Percentiles rank a stretch among this genome's conserved stretches.
Evolutionary conservation across 2,329 filamentous ascomycete genomes (phyloP).

Genomic region (Colletotrichum destructivum): DNA sequence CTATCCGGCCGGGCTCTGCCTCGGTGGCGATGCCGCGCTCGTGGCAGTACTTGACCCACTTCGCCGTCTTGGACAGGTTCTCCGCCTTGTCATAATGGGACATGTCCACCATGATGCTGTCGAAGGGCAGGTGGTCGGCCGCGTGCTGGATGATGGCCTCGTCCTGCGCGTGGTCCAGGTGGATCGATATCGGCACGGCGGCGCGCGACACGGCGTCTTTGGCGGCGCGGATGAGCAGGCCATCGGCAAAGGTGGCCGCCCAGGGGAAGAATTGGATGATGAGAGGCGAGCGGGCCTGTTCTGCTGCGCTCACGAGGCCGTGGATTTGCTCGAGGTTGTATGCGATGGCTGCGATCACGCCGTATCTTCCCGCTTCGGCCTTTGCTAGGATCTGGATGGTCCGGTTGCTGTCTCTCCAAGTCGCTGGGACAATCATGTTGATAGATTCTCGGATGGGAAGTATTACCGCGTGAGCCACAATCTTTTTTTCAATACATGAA

Average conservation of each 20-base stretch:
- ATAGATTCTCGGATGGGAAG: too few species aligned
- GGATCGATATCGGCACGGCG: conserved; percentile 71
- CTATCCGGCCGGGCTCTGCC: conserved; percentile 78
- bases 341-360: conserved; percentile 65
- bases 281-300: conserved; percentile 74
- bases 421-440: conserved; percentile 11
- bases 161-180: conserved; percentile 77
- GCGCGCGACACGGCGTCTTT: conserved; percentile 68
- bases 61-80: conserved; percentile 74
- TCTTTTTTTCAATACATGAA: background rate
- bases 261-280: conserved; percentile 82
- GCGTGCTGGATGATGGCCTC: conserved; percentile 71
- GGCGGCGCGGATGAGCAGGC: conserved; percentile 66
- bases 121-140: conserved; percentile 71
- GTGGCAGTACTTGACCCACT: conserved; percentile 74
- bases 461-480: too few species aligned
- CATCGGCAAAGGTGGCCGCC: conserved; percentile 75
- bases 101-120: conserved; percentile 85
- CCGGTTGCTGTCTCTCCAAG: conserved; percentile 23
- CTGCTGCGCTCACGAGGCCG: conserved; percentile 76
- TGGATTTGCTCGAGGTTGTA: conserved; percentile 80
- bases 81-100: conserved; percentile 79
- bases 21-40: conserved; percentile 76
- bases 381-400: conserved; percentile 26
- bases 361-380: conserved; percentile 56